These are phyloP conservation scores for Vitis amurensis DNA, from an alignment of 164 flowering plant genomes.

Conservation along the genomic window DNA sequence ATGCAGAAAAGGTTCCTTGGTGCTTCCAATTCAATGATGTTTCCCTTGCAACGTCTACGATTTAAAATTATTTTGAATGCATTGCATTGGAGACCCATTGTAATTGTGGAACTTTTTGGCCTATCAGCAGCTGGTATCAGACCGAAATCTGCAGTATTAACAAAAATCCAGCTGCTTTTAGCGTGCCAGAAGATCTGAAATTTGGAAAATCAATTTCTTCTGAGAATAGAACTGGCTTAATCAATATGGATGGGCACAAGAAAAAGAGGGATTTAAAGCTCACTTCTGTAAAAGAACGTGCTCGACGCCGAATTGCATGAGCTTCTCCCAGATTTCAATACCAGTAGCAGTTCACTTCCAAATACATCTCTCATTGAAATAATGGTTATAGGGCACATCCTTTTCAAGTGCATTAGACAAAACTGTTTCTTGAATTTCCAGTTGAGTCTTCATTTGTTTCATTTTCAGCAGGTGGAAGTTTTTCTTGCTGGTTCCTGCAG, in stretches of 20 bases:
- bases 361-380: background rate
- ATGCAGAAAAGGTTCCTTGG: slow-evolving; percentile 20
- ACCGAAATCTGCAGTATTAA: slow-evolving; percentile 44
- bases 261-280: slow-evolving; percentile 33
- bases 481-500: background rate
- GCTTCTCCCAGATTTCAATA: background rate
- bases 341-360: background rate
- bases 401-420: background rate
- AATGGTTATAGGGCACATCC: background rate
- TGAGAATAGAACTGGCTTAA: slow-evolving; percentile 10
- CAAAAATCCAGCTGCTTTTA: slow-evolving; percentile 84
- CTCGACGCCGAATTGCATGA: slow-evolving; percentile 6
- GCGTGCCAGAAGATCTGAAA: slow-evolving; percentile 48
- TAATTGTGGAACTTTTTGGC: slow-evolving; percentile 12
- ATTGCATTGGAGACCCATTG: slow-evolving; percentile 16
- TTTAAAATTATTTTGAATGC: slow-evolving; percentile 9
- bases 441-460: background rate
- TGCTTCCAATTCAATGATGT: slow-evolving; percentile 9
- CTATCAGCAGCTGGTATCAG: slow-evolving; percentile 18
- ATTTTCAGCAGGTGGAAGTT: slow-evolving; percentile 3
- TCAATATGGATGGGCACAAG: slow-evolving; percentile 27
- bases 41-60: slow-evolving; percentile 12
- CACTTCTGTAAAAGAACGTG: slow-evolving; percentile 16
- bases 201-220: slow-evolving; percentile 15
- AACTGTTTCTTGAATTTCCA: background rate